A percentile compares a stretch with the other conserved stretches of the same genome.
phyloP scores from a whole-genome alignment of 2,329 filamentous ascomycete species.

The Nemania serpens region DNA sequence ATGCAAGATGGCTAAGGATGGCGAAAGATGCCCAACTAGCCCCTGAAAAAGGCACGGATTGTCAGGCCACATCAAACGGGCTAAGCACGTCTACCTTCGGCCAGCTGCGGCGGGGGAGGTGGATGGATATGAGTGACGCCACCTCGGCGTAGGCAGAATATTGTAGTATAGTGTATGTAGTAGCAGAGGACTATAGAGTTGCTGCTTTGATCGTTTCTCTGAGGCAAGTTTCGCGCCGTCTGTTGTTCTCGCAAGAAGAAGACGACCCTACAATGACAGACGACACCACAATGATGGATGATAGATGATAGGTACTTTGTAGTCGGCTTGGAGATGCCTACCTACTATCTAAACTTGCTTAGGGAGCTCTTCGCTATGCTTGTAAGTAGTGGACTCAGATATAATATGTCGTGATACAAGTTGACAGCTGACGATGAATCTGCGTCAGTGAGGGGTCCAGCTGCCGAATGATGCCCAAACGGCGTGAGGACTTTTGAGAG shows the following conservation, averaged over 20 bases:
- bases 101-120: conserved; percentile 22
- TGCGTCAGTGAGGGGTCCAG: background rate
- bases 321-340: too few relatives aligned
- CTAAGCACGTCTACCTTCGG: conserved; percentile 26
- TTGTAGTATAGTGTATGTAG: background rate
- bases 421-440: background rate
- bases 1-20: conserved; percentile 6
- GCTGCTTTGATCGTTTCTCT: too few relatives aligned
- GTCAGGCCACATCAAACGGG: conserved; percentile 22
- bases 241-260: too few relatives aligned
- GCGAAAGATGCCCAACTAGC: conserved; percentile 21
- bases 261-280: too few relatives aligned
- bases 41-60: conserved; percentile 14
- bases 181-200: too few relatives aligned
- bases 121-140: too few relatives aligned
- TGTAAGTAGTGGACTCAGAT: too few relatives aligned
- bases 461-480: background rate
- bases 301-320: too few relatives aligned
- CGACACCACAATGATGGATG: too few relatives aligned
- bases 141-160: background rate
- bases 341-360: too few relatives aligned
- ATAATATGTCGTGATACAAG: background rate
- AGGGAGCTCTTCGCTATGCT: too few relatives aligned
- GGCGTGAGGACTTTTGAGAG: background rate
- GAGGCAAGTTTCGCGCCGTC: too few relatives aligned